Evolutionary conservation across 108 stramenopile species (phyloP), one percentile per base, ranked within the genome.

Genomic region (Pseudonitzschia multiseries): DNA sequence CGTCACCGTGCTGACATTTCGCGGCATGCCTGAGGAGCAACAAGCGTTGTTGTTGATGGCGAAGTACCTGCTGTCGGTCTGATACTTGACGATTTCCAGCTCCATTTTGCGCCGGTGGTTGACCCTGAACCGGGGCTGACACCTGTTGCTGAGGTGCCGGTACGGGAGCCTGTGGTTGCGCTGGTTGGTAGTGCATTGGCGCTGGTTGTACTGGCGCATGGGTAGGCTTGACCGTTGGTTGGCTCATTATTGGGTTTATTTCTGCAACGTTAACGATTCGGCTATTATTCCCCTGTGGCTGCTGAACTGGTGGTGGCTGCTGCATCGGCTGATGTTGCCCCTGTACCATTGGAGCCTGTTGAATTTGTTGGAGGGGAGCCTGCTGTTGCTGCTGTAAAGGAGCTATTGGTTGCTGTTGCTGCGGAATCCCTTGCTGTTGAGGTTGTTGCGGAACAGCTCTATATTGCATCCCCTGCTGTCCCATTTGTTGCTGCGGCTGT

Each of bases 31-130:
- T 93, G 42, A 99, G 74, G 41, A 98, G 83, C 21, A 99, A 74
- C 33, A 99, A 81, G 41, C 98, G 95, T 83, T 99, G 99, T 83
- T 98, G 98, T 87, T 99, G 98, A 83, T 99, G 99, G 26, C 96
- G 92, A 42, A 99, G 80, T 17, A 98, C 97, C 67, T 97, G 96
- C 77, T 97, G 91, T 41, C 92, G 85, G 83, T 98, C 91, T 43
- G 95, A 91, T 36, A 83, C 71, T 62, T 83, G 87, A 50, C 83
- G 71, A 41, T 57, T 65, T 21, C 65, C 70, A 46, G 27, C 14
- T 42, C 77, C 75, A 73, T 74, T 79, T 59, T 48, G 60, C 27
- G 78, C 60, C 69, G 79, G 64, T 26, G 77, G n/a, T 32, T 60
- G 44, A 61, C 60, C 66, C 24, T 71, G 71, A 28, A 48, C 41